Conservation (phyloP, 1,139 yeast species). For the Fermentozyma sake region DNA sequence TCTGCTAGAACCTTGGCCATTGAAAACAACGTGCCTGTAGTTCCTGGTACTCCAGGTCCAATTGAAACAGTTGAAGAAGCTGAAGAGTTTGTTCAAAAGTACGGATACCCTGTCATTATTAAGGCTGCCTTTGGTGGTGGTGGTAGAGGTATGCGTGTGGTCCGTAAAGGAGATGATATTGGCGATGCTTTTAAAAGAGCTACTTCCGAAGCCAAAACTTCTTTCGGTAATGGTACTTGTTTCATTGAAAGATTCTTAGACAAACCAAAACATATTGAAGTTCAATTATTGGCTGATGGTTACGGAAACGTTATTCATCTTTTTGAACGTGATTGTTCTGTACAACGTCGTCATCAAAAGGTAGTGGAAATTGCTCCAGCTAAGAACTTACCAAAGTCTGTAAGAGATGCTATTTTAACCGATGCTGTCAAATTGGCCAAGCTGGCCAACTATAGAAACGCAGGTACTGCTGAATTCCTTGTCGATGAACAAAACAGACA, state of each 20-base stretch:
- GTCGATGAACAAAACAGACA: conserved; percentile 94
- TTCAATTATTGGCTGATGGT: conserved; percentile 89
- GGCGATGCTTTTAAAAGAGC: conserved; percentile 93
- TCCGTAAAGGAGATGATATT: conserved; percentile 91
- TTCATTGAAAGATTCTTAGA: conserved; percentile 93
- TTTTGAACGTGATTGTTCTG: conserved; percentile 98
- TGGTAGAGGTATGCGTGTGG: conserved; percentile 99
- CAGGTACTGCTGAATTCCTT: conserved; percentile 98
- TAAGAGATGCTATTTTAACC: conserved; percentile 84
- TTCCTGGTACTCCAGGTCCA: conserved; percentile 98
- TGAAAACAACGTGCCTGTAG: conserved; percentile 81
- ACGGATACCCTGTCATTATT: conserved; percentile 95
- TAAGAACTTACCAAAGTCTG: conserved; percentile 72
- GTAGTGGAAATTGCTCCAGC: conserved; percentile 99
- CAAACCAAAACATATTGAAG: conserved; percentile 97
- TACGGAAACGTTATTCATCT: conserved; percentile 94
- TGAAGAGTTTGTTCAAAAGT: conserved; percentile 63
- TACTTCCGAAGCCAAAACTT: conserved; percentile 86
- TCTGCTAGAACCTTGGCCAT: conserved; percentile 87
- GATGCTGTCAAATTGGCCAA: conserved; percentile 93
- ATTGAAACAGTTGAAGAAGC: conserved; percentile 81
- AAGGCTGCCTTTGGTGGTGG: conserved; percentile 99
- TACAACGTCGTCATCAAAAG: conserved; percentile 98
- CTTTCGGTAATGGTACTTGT: conserved; percentile 98
- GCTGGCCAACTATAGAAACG: conserved; percentile 87